phyloP scores from a whole-genome alignment of 768 basidiomycete genomes.

The Lanmaoa rubissima region DNA sequence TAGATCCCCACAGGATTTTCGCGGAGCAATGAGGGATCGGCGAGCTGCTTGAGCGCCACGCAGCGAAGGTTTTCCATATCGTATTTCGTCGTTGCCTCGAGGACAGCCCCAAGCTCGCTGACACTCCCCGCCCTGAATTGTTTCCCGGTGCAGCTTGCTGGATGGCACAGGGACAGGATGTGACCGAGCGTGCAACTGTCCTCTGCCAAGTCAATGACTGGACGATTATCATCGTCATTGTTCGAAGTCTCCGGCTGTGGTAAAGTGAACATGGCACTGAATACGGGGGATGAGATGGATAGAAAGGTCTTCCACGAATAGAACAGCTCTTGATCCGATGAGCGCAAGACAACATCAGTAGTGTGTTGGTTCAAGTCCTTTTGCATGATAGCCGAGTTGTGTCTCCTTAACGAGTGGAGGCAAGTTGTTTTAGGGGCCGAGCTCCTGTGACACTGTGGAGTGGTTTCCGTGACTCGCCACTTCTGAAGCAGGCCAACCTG shows the following conservation, averaged over 20 bases:
- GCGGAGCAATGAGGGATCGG: neutral
- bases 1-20: constrained; percentile 8
- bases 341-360: constrained; percentile 16
- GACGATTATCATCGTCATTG: neutral
- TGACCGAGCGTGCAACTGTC: constrained; percentile 4
- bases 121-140: neutral
- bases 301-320: constrained; percentile 8
- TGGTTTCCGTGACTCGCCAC: neutral
- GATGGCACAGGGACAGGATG: constrained; percentile 12
- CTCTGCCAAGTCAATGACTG: constrained; percentile 12
- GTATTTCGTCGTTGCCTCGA: constrained; percentile 16
- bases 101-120: constrained; percentile 4
- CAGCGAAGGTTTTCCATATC: constrained; percentile 10
- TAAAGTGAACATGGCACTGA: constrained; percentile 15
- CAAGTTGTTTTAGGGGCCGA: constrained; percentile 2
- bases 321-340: constrained; percentile 7
- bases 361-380: neutral
- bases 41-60: constrained; percentile 4
- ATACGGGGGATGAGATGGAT: constrained; percentile 13
- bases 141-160: neutral
- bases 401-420: neutral
- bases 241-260: neutral
- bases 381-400: constrained; percentile 9
- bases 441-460: no score
- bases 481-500: no score